Conservation (phyloP, 208 protist genomes). For the Acanthamoeba divionensis region DNA sequence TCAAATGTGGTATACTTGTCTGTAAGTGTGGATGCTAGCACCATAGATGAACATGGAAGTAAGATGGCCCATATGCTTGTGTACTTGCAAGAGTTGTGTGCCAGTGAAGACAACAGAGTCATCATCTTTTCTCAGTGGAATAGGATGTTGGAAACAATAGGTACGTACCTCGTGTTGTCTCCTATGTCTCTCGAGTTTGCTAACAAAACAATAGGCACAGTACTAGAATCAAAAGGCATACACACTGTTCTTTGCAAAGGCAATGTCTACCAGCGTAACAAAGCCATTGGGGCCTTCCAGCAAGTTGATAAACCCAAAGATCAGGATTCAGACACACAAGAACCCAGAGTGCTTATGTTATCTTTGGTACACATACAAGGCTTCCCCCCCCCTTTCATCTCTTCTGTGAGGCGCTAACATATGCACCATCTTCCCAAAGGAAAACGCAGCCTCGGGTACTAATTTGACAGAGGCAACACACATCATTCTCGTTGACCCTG, state of each 20-base stretch:
- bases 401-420: neutral
- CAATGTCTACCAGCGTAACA: constrained; percentile 58
- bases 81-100: constrained; percentile 50
- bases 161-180: neutral
- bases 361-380: constrained; percentile 30
- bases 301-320: constrained; percentile 37
- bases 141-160: neutral
- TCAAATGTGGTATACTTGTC: no score
- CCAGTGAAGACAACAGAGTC: constrained; percentile 41
- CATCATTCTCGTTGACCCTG: constrained; percentile 59
- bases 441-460: constrained; percentile 62
- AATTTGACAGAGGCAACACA: constrained; percentile 62
- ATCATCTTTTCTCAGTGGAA: constrained; percentile 57
- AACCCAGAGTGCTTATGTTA: constrained; percentile 59
- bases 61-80: constrained; percentile 58
- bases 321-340: neutral
- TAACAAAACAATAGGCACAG: no score
- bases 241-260: constrained; percentile 49
- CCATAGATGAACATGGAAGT: neutral
- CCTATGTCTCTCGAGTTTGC: neutral
- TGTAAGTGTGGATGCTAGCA: no score
- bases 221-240: no score
- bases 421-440: neutral
- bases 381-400: neutral
- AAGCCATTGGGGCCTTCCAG: constrained; percentile 61